Evolutionary conservation across 2,329 filamentous ascomycete species (phyloP), one percentile per base, ranked within the genome.

Genomic region (Fusarium heterosporum): DNA sequence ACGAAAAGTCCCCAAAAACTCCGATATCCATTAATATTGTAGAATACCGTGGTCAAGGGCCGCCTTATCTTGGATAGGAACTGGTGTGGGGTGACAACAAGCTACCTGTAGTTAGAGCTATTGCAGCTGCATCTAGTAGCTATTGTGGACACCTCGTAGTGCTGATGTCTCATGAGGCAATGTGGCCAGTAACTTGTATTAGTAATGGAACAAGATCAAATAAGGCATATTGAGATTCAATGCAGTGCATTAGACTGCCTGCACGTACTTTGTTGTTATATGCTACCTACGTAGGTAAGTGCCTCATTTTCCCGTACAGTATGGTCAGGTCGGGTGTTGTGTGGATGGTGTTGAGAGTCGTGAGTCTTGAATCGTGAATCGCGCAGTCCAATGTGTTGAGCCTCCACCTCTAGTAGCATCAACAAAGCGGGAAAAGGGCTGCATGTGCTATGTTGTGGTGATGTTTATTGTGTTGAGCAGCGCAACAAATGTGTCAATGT

Each of bases 391-490:
- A 49, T 62, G 36, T 16, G 28, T 59, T 64, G 63, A 67, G 45
- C 55, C 50, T 64, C 48, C 40, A 40, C 29, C 38, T 38, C 39
- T 41, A 67, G 38, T 67, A 16, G 51, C 46, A 55, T 48, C 50
- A 29, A 39, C 46, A 63, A 61, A 61, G 60, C 60, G 64, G 64
- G 49, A 55, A n/a, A 41, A 28, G 48, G 36, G 32, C 22, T 22
- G 22, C 22, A 11, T 10, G 16, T 11, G 36, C 26, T 41, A 39
- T 50, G 34, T 38, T 40, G 57, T 51, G 41, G 43, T 51, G 29
- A 50, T 45, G 11, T 46, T 49, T 40, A 49, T 41, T 55, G 57
- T 64, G 66, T 69, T 64, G 66, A 58, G 54, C 53, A 60, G 66
- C 55, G 58, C 55, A 65, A 69, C 62, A 49, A 34, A 55, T 19